Conservation (phyloP, 305 asterid genomes). For the Fraxinus sp. region DNA sequence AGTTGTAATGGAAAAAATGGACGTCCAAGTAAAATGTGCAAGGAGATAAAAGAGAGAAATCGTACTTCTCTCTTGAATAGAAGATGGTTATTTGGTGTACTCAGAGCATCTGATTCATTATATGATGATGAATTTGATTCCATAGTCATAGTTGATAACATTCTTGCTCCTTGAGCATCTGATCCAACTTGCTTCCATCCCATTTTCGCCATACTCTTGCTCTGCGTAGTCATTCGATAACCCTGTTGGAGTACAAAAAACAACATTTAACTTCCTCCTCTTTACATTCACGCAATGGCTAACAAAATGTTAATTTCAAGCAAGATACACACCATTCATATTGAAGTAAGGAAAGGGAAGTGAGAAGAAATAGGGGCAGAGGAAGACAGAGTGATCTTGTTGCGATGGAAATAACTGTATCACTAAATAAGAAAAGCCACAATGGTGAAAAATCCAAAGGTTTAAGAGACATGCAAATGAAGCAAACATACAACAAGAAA, state of each 20-base stretch:
- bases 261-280: constrained; percentile 10
- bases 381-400: neutral
- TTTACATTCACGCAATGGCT: neutral
- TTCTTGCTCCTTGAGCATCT: constrained; percentile 57
- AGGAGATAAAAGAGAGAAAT: constrained; percentile 22
- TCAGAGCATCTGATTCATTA: constrained; percentile 39
- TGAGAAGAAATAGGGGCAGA: constrained; percentile 14
- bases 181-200: constrained; percentile 62
- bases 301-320: neutral
- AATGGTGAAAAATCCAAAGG: neutral
- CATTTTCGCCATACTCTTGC: constrained; percentile 61
- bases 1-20: neutral
- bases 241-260: constrained; percentile 48
- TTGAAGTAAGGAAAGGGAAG: neutral
- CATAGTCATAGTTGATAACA: constrained; percentile 85
- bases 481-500: constrained; percentile 9
- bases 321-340: neutral
- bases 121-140: constrained; percentile 47
- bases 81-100: constrained; percentile 40
- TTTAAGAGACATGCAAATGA: constrained; percentile 3
- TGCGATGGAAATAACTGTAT: neutral
- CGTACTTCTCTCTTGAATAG: constrained; percentile 75
- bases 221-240: constrained; percentile 73
- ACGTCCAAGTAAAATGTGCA: neutral
- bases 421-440: neutral